Base-by-base conservation (phyloP, 164 flowering plant species). In the Stephania yunnanensis region DNA sequence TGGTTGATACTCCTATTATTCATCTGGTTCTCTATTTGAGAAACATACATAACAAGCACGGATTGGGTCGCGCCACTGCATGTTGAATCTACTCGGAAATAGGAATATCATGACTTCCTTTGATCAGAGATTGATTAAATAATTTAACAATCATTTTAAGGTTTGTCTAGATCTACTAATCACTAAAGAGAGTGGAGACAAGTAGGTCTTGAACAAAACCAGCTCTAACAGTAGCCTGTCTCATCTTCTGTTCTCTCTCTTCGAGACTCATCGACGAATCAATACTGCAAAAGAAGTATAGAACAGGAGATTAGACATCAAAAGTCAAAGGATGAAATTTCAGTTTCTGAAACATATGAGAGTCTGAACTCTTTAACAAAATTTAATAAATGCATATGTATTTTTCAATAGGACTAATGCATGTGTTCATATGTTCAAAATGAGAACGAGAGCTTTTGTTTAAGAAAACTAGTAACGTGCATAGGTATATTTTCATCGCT, bases 141-240 rank as follows among this genome's bases (percentile, higher is more conserved):
- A 76, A 71, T 19, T 70, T 69, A 73, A 63, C 72, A 68, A 71
- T 73, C 53, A 81, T 77, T 73, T 58, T 46, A 68, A 46, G 36
- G 69, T 72, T 12, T 81, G 72, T 71, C 75, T 76, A 70, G 68
- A 75, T 78, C 68, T 25, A 58, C 81, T 85, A 86, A 73, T 90
- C 86, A 1, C 77, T 83, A 69, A 87, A 73, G 52, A 92, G 83
- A 31, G 92, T 85, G 55, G 94, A 84, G 67, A 88, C 81, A 69
- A 92, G 79, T 82, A 92, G 76, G 81, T 92, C 95, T 74, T 90
- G 97, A 76, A 91, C 82, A 78, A 92, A 92, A 30, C 83, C 84
- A 19, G 94, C 90, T 84, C 92, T 86, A 30, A 87, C 93, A 29
- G 88, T 78, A 25, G 86, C 95, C 82, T 91, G 93, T 74, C 73